A percentile compares a stretch with the other conserved stretches of the same genome.
Evolutionary conservation across 2,329 filamentous ascomycete species (phyloP).

Genomic region (Monilinia laxa): DNA sequence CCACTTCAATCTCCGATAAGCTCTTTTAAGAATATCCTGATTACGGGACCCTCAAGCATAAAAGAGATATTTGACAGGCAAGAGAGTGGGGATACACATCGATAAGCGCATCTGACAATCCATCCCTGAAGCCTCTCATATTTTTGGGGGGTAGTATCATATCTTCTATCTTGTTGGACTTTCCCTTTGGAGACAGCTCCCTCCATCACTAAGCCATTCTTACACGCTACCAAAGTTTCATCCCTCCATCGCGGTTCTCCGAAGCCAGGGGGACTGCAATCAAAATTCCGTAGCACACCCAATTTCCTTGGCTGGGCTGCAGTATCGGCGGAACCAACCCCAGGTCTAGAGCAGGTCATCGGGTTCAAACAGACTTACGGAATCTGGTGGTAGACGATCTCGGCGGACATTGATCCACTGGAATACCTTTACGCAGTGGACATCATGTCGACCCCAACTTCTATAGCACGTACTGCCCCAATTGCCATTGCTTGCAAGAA

Average conservation of each 20-base stretch:
- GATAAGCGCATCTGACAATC: slow-evolving; percentile 16
- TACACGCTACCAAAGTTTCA: slow-evolving; percentile 17
- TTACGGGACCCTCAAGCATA: slow-evolving; percentile 16
- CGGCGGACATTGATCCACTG: slow-evolving; percentile 15
- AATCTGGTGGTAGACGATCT: slow-evolving; percentile 24
- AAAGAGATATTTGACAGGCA: slow-evolving; percentile 17
- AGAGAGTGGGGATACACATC: slow-evolving; percentile 19
- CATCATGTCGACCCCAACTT: slow-evolving; percentile 47
- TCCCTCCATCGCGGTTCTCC: slow-evolving; percentile 34
- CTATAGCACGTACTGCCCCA: slow-evolving; percentile 60
- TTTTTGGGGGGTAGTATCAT: background rate
- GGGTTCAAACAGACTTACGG: slow-evolving; percentile 33
- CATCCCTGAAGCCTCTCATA: slow-evolving; percentile 13
- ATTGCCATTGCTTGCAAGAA: slow-evolving; percentile 66
- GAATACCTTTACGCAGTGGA: slow-evolving; percentile 34
- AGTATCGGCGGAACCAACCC: slow-evolving; percentile 34
- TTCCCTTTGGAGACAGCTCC: slow-evolving; percentile 18
- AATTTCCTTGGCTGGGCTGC: slow-evolving; percentile 29
- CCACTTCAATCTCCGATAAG: slow-evolving; percentile 21
- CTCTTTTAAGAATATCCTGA: slow-evolving; percentile 13
- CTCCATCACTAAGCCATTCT: slow-evolving; percentile 2
- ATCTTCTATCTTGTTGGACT: slow-evolving; percentile 16
- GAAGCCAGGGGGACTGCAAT: slow-evolving; percentile 30
- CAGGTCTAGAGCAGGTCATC: slow-evolving; percentile 34
- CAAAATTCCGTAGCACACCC: slow-evolving; percentile 27